Percentiles rank a stretch among this genome's conserved stretches.
Conservation (phyloP, 768 basidiomycete species). For the Russula virescens region DNA sequence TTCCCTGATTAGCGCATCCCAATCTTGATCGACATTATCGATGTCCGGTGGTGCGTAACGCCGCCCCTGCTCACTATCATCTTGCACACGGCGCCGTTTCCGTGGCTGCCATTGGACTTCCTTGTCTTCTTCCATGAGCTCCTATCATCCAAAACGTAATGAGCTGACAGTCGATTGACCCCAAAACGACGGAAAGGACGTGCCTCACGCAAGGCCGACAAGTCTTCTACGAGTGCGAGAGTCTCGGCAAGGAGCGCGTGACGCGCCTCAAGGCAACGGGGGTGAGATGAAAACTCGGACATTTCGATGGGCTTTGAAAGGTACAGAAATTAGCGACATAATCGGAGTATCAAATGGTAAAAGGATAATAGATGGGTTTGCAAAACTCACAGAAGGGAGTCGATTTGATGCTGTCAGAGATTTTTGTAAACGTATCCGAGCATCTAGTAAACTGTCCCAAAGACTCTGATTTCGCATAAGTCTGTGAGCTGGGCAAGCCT, state of each 20-base stretch:
- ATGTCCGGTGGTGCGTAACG: slow-evolving; percentile 14
- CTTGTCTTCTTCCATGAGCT: slow-evolving; percentile 11
- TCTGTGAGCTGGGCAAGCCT: not conserved
- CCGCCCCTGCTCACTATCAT: slow-evolving; percentile 11
- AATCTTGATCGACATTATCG: slow-evolving; percentile 24
- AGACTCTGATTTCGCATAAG: slow-evolving; percentile 44
- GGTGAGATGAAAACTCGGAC: slow-evolving; percentile 27
- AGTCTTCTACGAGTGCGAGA: slow-evolving; percentile 53
- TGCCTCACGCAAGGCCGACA: slow-evolving; percentile 67
- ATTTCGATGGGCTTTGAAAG: slow-evolving; percentile 34
- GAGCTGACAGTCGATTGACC: not conserved
- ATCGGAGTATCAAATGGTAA: slow-evolving; percentile 23
- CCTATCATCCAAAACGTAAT: slow-evolving; percentile 20
- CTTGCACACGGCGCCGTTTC: slow-evolving; percentile 22
- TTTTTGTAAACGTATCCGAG: slow-evolving; percentile 91
- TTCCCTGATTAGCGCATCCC: slow-evolving; percentile 17
- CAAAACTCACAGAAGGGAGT: slow-evolving; percentile 52
- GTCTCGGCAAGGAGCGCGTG: slow-evolving; percentile 56
- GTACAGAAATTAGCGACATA: slow-evolving; percentile 26
- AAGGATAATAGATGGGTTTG: not conserved
- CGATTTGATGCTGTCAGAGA: slow-evolving; percentile 56
- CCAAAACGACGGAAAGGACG: slow-evolving; percentile 19
- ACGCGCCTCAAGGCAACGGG: slow-evolving; percentile 42
- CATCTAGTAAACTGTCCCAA: slow-evolving; percentile 84
- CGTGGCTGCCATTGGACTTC: slow-evolving; percentile 17